Base-by-base conservation (phyloP, 176 grass and related monocot species). In the Neostapfia colusana region DNA sequence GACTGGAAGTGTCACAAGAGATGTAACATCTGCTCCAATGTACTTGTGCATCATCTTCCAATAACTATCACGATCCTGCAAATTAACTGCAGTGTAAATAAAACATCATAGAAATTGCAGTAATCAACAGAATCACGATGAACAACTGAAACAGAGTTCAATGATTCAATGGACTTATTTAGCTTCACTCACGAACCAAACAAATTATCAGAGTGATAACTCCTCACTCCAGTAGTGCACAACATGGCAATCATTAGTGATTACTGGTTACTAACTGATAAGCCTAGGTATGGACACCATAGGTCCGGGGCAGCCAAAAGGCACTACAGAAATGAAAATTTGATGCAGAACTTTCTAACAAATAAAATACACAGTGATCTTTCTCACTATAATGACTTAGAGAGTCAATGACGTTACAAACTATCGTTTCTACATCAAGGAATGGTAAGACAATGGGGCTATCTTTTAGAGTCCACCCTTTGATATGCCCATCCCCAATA, bases 41-140 rank as follows among this genome's bases (percentile, higher is more conserved):
- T 99, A 95, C 57, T 95, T 95, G 77, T 95, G 74, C 95, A 99
- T 99, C 95, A 99, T 99, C 82, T 95, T 95, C 95, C 95, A 99
- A 85, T 99, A 92, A 84, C 89, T 46, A 82, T 99, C 95, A 71
- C 89, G 92, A 73, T 95, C 91, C 91, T 99, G 80, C 28, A 88
- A 86, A 82, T 81, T 62, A 85, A 74, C 27, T 21, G 3, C 38
- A 75, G 27, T 49, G 61, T 81, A 53, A 86, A 65, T 1, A 26
- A 76, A 62, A 75, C 8, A 55, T 10, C 67, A 85, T 61, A 43
- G 15, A 61, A 57, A 46, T 42, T 59, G 57, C 31, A 76, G 46
- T 15, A 20, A 87, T 28, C 0, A 18, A 44, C 26, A 87, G 10
- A 42, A 60, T 59, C 44, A 55, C 49, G 44, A 12, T 21, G 13